These are phyloP conservation scores for Cercospora citrullina DNA, from an alignment of 2,329 filamentous ascomycete genomes.

Conservation along the genomic window DNA sequence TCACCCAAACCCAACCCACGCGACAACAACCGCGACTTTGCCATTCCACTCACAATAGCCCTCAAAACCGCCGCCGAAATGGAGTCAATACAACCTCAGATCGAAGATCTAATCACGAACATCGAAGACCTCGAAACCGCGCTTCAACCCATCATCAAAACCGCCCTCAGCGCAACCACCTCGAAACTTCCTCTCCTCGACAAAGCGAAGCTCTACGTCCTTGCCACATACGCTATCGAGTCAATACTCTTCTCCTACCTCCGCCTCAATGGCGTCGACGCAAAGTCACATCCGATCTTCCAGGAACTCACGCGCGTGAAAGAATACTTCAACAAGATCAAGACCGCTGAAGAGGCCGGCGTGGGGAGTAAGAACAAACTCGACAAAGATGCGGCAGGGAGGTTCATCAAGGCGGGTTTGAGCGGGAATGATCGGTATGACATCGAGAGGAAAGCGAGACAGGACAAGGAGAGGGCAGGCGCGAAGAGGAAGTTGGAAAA, in stretches of 20 bases:
- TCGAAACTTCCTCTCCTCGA: conserved; percentile 87
- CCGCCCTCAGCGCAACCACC: conserved; percentile 64
- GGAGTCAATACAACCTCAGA: conserved; percentile 63
- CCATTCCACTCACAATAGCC: conserved; percentile 3
- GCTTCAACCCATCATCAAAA: conserved; percentile 70
- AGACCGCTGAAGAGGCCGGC: conserved; percentile 59
- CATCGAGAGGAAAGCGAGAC: conserved; percentile 41
- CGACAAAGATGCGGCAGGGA: conserved; percentile 73
- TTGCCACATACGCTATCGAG: conserved; percentile 85
- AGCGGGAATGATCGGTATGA: conserved; percentile 53
- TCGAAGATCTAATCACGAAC: conserved; percentile 68
- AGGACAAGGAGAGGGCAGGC: conserved; percentile 39
- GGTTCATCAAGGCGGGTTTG: conserved; percentile 80
- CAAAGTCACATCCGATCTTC: conserved; percentile 82
- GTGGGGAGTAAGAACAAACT: conserved; percentile 54
- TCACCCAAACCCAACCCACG: not conserved
- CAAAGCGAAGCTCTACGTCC: conserved; percentile 89
- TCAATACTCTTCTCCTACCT: conserved; percentile 84
- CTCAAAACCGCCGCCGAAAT: conserved; percentile 38
- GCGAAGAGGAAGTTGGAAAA: conserved; percentile 42
- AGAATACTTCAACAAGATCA: conserved; percentile 92
- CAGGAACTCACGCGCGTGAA: conserved; percentile 81
- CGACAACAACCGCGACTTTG: conserved; percentile 5
- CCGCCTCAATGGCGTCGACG: conserved; percentile 73
- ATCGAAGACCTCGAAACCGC: conserved; percentile 76